Base-by-base conservation (phyloP, 441 rosid genomes). In the Lepidium campestre region DNA sequence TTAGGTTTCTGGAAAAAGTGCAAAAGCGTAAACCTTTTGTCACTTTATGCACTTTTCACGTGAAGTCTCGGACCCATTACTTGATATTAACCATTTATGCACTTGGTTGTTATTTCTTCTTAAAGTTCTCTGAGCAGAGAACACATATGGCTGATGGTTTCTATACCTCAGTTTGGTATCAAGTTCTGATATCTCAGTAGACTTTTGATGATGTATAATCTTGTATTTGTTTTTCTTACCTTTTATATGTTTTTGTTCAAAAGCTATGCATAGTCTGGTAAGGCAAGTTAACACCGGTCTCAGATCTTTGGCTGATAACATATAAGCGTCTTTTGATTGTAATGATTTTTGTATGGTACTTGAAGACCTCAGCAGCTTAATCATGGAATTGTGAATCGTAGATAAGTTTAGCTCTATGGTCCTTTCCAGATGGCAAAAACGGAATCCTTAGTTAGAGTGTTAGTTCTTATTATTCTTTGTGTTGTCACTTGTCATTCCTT, bases 21-120 rank as follows among this genome's bases (percentile, higher is more conserved):
- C 18, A 57, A 48, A 64, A 68, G 73, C 53, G 74, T 55, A 69
- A 10, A 35, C 46, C 35, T 65, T 61, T 48, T 50, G 32, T 50
- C 37, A 41, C 61, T 69, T 59, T 69, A 41, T 60, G 61, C 46
- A 34, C 37, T 50, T 44, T 55, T 55, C 55, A 44, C 27, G 20
- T 27, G 22, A 54, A 32, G 15, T 31, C 23, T 20, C 32, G 44
- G 55, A 54, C 54, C 71, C 19, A 55, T 32, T 53, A 10, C 70
- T 32, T 19, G 44, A 65, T 17, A 32, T 34, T 44, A 42, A 20
- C 46, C 34, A 10, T 34, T 10, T 42, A 44, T 66, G 18, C 52
- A 14, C 53, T 50, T 52, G 29, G 56, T 22, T 59, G 10, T 49
- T 68, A 20, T 14, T 15, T 29, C 39, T 60, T 60, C 54, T 41